These are phyloP conservation scores for Closterium sp. DNA, from an alignment of 139 green algal species.

Conservation along the genomic window DNA sequence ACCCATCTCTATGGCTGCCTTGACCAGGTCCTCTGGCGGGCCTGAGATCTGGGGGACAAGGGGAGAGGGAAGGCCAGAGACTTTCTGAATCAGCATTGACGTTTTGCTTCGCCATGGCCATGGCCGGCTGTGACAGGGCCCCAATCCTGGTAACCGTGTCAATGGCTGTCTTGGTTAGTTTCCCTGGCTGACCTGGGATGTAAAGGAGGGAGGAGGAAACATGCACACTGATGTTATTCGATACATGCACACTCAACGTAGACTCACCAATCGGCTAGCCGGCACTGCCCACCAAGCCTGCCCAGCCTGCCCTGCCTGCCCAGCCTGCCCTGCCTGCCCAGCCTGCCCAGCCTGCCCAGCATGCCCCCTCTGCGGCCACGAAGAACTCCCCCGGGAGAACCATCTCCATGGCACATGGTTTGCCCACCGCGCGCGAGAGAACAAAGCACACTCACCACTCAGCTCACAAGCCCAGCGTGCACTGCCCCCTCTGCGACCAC, in stretches of 20 bases:
- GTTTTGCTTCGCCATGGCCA: too few relatives aligned
- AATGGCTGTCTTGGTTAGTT: too few relatives aligned
- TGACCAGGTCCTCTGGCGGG: background rate
- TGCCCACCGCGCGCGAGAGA: constrained; percentile 61
- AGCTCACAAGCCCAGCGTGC: constrained; percentile 58
- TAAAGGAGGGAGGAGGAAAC: too few relatives aligned
- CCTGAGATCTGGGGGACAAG: background rate
- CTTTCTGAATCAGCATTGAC: too few relatives aligned
- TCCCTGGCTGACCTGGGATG: too few relatives aligned
- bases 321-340: constrained; percentile 42
- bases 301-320: constrained; percentile 53
- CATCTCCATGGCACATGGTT: constrained; percentile 72
- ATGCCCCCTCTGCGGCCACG: constrained; percentile 54
- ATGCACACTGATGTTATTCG: too few relatives aligned
- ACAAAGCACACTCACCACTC: constrained; percentile 26
- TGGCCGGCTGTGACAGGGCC: too few relatives aligned
- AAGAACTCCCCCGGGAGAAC: constrained; percentile 61
- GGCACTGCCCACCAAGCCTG: too few relatives aligned
- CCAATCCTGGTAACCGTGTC: too few relatives aligned
- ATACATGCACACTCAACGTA: too few relatives aligned
- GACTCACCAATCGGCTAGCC: too few relatives aligned
- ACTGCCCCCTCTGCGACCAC: constrained; percentile 54
- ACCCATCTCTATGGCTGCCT: background rate
- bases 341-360: too few relatives aligned
- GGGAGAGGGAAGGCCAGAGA: background rate